Percentiles rank a stretch among this genome's conserved stretches.
These are phyloP conservation scores for Lasiodiplodia hormozganensis DNA, from an alignment of 2,329 filamentous ascomycete species.

Conservation along the genomic window DNA sequence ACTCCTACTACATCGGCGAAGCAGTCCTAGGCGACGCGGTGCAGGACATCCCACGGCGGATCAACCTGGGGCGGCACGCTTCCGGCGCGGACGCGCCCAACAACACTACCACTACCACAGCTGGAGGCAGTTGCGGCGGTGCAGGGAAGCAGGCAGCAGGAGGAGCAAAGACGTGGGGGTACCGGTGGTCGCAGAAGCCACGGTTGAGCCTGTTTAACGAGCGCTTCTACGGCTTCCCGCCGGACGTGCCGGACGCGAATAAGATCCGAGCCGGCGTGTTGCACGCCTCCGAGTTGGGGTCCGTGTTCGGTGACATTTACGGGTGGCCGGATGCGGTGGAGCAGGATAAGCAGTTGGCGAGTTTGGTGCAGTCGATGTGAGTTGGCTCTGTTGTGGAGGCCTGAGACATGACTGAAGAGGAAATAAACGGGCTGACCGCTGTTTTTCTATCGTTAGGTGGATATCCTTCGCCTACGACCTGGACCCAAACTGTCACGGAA, in stretches of 20 bases:
- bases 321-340: not conserved
- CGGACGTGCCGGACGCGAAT: not conserved
- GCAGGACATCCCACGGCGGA: not conserved
- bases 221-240: not conserved
- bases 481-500: slow-evolving; percentile 19
- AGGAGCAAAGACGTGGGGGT: slow-evolving; percentile 17
- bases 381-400: not conserved
- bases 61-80: not conserved
- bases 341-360: not conserved
- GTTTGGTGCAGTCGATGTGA: slow-evolving; percentile 19
- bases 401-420: not conserved
- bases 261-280: not conserved
- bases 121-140: no score
- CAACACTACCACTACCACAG: not conserved
- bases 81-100: not conserved
- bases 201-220: not conserved
- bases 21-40: slow-evolving; percentile 13
- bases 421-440: not conserved
- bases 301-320: slow-evolving; percentile 8
- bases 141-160: no score
- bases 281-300: slow-evolving; percentile 23
- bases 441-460: slow-evolving; percentile 4
- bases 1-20: slow-evolving; percentile 26
- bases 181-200: slow-evolving; percentile 10
- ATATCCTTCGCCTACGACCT: slow-evolving; percentile 14